Conservation (phyloP, 306 rosid genomes). For the Clitoria ternatea region DNA sequence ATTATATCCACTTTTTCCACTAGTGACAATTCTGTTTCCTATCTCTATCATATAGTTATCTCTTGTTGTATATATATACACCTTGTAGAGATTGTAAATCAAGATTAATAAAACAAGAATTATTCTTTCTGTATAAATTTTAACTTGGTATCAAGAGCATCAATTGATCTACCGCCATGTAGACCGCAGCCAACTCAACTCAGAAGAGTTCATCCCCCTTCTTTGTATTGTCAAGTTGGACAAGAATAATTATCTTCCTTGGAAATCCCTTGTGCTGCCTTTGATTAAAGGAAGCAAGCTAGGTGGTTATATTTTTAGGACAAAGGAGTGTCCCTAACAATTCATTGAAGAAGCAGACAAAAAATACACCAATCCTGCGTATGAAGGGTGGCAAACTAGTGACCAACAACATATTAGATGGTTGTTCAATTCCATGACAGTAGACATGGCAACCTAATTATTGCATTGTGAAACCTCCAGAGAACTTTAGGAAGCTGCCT, state of each 20-base stretch:
- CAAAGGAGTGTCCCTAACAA: not conserved
- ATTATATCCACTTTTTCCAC: too few relatives aligned
- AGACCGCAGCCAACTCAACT: too few relatives aligned
- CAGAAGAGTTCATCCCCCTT: too few relatives aligned
- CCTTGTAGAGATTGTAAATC: too few relatives aligned
- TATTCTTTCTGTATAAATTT: too few relatives aligned
- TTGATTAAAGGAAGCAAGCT: not conserved
- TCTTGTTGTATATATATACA: too few relatives aligned
- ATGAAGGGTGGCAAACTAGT: not conserved
- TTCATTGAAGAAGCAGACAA: not conserved
- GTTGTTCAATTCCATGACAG: not conserved
- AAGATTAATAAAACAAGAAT: too few relatives aligned
- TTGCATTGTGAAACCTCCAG: not conserved
- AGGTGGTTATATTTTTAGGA: not conserved
- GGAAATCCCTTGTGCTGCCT: not conserved
- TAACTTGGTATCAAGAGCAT: too few relatives aligned
- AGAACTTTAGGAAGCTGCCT: not conserved
- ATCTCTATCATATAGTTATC: too few relatives aligned
- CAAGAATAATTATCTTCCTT: not conserved
- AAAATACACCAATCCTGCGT: not conserved
- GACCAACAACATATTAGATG: too few relatives aligned
- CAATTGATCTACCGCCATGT: too few relatives aligned
- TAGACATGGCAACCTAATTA: not conserved
- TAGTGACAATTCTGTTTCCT: too few relatives aligned
- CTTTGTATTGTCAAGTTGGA: not conserved